Evolutionary conservation across 2,329 filamentous ascomycete species (phyloP).

Genomic region (Ophiocordyceps unilateralis): DNA sequence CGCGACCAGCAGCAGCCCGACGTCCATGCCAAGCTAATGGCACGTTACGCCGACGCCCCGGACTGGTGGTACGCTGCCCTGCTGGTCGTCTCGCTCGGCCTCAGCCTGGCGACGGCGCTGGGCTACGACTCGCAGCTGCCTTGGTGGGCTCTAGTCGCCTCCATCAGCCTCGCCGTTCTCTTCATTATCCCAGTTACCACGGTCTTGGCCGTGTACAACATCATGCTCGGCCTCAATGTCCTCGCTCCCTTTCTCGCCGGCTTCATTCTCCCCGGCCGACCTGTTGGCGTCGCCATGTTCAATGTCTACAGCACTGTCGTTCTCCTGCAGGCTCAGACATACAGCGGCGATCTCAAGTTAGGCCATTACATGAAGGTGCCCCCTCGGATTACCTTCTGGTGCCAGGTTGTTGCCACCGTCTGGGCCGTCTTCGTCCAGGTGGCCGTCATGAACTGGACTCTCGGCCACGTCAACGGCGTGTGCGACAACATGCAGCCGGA

Average conservation of each 20-base stretch:
- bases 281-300: constrained; percentile 10
- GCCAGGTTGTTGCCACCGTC: constrained; percentile 1
- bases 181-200: constrained; percentile 10
- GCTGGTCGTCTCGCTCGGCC: constrained; percentile 13
- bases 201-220: constrained; percentile 17
- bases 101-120: constrained; percentile 12
- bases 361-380: constrained; percentile 33
- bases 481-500: constrained; percentile 16
- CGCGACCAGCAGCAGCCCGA: constrained; percentile 23
- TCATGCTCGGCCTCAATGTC: constrained; percentile 21
- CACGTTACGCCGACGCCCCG: constrained; percentile 16
- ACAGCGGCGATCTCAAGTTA: constrained; percentile 29
- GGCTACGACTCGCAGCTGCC: constrained; percentile 11
- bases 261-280: constrained; percentile 9
- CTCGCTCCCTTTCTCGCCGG: constrained; percentile 19
- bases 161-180: constrained; percentile 9
- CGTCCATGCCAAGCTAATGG: constrained; percentile 17
- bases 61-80: constrained; percentile 22
- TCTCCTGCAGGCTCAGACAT: constrained; percentile 24
- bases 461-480: constrained; percentile 28
- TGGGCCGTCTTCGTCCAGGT: constrained; percentile 6
- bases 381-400: constrained; percentile 11
- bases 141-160: constrained; percentile 13
- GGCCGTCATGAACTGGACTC: constrained; percentile 12
- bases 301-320: constrained; percentile 10